Evolutionary conservation across 345 rosid species (phyloP).

Genomic region (Melastoma malabathricum): DNA sequence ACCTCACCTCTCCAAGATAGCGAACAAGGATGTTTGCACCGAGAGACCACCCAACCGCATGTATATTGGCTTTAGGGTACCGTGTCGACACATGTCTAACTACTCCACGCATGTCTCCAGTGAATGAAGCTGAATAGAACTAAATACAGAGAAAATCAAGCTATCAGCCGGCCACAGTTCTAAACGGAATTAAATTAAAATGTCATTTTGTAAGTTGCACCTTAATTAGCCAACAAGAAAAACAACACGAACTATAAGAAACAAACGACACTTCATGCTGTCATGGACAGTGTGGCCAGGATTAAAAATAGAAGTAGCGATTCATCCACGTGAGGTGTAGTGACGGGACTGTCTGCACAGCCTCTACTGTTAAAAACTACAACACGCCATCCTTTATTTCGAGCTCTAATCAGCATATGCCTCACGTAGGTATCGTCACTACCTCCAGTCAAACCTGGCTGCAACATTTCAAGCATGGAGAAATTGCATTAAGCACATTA

Average conservation of each 20-base stretch:
- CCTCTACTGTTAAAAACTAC: conserved; percentile 91
- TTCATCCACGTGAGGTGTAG: conserved; percentile 61
- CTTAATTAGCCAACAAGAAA: too few relatives aligned
- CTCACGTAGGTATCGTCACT: conserved; percentile 78
- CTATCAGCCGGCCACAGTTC: not conserved
- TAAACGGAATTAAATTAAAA: not conserved
- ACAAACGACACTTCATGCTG: too few relatives aligned
- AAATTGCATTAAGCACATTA: not conserved
- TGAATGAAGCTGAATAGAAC: conserved; percentile 95
- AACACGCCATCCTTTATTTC: conserved; percentile 66
- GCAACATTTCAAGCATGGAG: conserved; percentile 4
- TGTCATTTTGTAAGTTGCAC: not conserved
- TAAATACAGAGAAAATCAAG: conserved; percentile 29
- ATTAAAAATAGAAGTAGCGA: not conserved
- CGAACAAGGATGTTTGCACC: conserved; percentile 89
- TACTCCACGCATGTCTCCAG: conserved; percentile 71
- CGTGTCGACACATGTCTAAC: conserved; percentile 38
- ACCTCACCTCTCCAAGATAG: conserved; percentile 62
- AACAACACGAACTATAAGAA: too few relatives aligned
- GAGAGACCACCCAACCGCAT: conserved; percentile 95
- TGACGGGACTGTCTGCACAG: conserved; percentile 72
- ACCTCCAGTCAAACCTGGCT: conserved; percentile 94
- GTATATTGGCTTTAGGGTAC: conserved; percentile 66
- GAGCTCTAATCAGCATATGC: conserved; percentile 55
- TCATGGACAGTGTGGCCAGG: too few relatives aligned